Base-by-base conservation (phyloP, 192 early-diverging fungal genomes). In the Gryganskiella cystojenkinii region DNA sequence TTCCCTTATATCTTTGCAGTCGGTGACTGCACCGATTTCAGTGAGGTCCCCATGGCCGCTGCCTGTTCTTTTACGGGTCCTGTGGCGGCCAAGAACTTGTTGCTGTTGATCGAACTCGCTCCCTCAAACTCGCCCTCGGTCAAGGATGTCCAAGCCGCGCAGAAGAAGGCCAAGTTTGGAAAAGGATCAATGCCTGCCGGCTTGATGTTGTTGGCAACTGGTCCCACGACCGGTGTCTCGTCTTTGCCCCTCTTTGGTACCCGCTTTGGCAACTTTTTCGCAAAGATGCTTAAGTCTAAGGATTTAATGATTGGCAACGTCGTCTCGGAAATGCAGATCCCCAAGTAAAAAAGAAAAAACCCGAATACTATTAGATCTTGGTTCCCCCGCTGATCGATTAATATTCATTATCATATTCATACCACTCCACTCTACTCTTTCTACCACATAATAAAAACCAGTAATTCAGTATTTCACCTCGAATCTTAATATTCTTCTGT, bases 1-100 rank as follows among this genome's bases (percentile, higher is more conserved):
- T 64, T 83, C 27, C 45, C 64, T 6, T 75, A 82, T 14, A 80
- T 90, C 13, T 90, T 90, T 62, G 87, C 78, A 0, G 67, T 83
- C 0, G 88, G 88, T 27, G 88, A 90, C 25, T 83, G 83, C 15
- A 71, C 82, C 17, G 76, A 83, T 33, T 68, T 68, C 30, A 43
- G 57, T 20, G 67, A 76, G n/a, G 65, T 76, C 6, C 53, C 58
- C 1, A 76, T 64, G 0, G 73, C 52, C 15, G 64, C 47, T 8
- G 64, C 73, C 20, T 54, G 49, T 34, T 13, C 19, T 1, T 56
- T 27, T 37, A n/a, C 66, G 1, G 64, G 43, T 7, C 65, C 73
- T 9, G 30, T 65, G 1, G 66, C 55, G 9, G 73, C 34, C 59
- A 76, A 76, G 46, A 76, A 76, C 65, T 46, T 76, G 14, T 13